Evolutionary conservation across 176 grass and related monocot species (phyloP).

Genomic region (Ampelocalamus luodianensis): DNA sequence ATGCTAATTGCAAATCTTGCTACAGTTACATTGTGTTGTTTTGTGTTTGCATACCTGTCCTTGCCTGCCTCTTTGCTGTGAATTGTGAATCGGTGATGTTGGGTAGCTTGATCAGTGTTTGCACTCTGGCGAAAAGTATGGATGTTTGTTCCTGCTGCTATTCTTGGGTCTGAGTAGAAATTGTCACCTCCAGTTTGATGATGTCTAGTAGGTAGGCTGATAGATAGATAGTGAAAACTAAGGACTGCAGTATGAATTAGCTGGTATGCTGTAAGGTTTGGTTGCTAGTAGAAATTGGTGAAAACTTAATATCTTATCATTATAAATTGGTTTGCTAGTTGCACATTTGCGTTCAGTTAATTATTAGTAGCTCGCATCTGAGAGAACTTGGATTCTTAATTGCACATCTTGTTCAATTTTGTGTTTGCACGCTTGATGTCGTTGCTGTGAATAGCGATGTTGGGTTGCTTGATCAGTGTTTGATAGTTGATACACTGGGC

Average conservation of each 20-base stretch:
- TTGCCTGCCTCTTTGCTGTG: neutral
- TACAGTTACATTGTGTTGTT: neutral
- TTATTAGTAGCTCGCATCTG: too few relatives aligned
- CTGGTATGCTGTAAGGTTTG: neutral
- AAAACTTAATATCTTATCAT: neutral
- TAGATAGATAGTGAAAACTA: neutral
- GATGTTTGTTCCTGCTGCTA: neutral
- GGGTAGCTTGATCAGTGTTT: neutral
- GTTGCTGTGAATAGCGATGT: neutral
- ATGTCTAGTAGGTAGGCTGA: neutral
- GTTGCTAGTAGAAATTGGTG: neutral
- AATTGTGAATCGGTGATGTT: neutral
- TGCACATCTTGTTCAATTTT: neutral
- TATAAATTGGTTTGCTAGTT: neutral
- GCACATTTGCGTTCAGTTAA: neutral
- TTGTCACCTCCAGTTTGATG: neutral
- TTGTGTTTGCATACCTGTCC: neutral
- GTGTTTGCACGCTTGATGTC: neutral
- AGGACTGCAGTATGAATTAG: neutral
- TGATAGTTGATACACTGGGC: neutral
- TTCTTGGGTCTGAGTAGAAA: neutral
- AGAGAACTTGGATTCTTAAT: neutral
- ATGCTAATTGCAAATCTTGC: constrained; percentile 1
- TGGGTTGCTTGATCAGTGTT: neutral
- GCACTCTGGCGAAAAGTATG: neutral